Evolutionary conservation across 495 filamentous ascomycete species (phyloP).

Genomic region (Aspergillus cavernicola): DNA sequence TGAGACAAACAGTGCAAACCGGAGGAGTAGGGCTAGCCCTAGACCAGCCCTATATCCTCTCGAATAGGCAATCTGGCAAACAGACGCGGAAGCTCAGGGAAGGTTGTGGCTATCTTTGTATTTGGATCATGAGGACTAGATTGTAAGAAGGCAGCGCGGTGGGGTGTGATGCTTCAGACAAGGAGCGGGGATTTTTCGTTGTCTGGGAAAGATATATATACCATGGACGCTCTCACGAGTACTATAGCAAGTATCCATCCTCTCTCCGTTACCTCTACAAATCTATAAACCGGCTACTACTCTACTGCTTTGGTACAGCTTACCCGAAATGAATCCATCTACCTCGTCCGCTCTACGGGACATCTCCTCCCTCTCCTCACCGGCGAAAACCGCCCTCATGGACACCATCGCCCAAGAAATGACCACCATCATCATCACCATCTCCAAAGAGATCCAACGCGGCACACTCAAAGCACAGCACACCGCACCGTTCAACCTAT

Average conservation of each 20-base stretch:
- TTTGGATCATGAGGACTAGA: too few relatives aligned
- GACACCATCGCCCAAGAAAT: conserved; percentile 31
- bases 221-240: neutral
- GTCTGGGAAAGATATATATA: neutral
- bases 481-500: conserved; percentile 19
- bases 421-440: conserved; percentile 19
- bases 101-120: neutral
- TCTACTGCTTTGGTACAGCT: neutral
- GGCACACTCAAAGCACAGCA: conserved; percentile 17
- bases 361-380: conserved; percentile 14
- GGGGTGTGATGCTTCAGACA: too few relatives aligned
- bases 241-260: too few relatives aligned
- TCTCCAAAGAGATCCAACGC: conserved; percentile 16
- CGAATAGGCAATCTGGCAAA: neutral
- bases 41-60: neutral
- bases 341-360: neutral
- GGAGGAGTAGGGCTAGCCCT: conserved; percentile 29
- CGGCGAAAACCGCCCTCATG: conserved; percentile 21
- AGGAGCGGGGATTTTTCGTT: neutral
- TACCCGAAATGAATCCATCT: neutral
- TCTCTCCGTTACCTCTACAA: neutral
- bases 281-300: neutral
- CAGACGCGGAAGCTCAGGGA: too few relatives aligned
- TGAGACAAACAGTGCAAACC: conserved; percentile 40
- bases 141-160: too few relatives aligned